Conservation (phyloP, 345 rosid genomes). For the Euclidium syriacum region DNA sequence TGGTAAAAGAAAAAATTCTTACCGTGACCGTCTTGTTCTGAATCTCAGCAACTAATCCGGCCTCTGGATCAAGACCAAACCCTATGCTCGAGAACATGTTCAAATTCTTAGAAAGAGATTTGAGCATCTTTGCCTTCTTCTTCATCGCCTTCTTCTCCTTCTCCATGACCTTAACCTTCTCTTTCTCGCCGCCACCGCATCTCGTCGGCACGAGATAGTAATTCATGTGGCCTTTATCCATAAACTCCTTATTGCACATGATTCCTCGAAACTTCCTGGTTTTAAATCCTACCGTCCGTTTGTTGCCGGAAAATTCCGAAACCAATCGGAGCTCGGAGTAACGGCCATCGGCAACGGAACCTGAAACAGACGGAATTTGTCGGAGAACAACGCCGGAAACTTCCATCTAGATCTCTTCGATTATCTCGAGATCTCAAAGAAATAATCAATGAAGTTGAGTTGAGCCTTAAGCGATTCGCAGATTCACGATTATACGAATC, state of each 20-base stretch:
- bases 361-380: conserved; percentile 19
- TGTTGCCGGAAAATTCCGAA: conserved; percentile 4
- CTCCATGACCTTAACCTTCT: conserved; percentile 26
- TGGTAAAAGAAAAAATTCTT: neutral
- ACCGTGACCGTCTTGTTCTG: conserved; percentile 47
- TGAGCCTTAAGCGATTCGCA: conserved; percentile 22
- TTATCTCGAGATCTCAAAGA: neutral
- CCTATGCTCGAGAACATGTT: conserved; percentile 36
- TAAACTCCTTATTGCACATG: conserved; percentile 25
- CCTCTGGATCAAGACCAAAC: conserved; percentile 30
- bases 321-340: conserved; percentile 13
- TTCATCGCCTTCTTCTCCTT: conserved; percentile 33
- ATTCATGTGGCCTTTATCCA: conserved; percentile 37
- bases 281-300: neutral
- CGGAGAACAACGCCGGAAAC: conserved; percentile 32
- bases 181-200: conserved; percentile 21
- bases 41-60: conserved; percentile 30
- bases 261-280: conserved; percentile 1
- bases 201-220: conserved; percentile 32
- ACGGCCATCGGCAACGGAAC: conserved; percentile 11
- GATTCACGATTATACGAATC: neutral
- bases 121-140: conserved; percentile 45
- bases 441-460: neutral
- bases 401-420: conserved; percentile 24
- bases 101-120: conserved; percentile 42